Conservation (phyloP, 2,329 filamentous ascomycete genomes). For the Cylindrodendrum hubeiense region DNA sequence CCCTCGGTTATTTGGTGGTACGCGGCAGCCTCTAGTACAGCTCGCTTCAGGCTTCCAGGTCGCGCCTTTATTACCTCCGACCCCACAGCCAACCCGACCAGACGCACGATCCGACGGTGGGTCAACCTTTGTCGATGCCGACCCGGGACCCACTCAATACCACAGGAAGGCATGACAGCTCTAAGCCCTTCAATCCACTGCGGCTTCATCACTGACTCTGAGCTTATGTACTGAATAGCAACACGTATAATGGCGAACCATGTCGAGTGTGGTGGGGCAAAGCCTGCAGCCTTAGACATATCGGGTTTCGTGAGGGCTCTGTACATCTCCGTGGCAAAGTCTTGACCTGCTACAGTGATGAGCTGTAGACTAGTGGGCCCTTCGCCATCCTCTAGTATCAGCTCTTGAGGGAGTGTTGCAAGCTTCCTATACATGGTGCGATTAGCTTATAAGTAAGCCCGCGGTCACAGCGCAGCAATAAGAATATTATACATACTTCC, state of each 20-base stretch:
- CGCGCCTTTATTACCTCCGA: not conserved
- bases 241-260: constrained; percentile 1
- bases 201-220: not conserved
- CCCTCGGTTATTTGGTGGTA: not conserved
- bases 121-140: not conserved
- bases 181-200: constrained; percentile 4
- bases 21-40: constrained; percentile 1
- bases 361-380: no score
- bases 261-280: constrained; percentile 2
- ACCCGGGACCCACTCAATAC: constrained; percentile 7
- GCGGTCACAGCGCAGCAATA: not conserved
- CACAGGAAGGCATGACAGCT: not conserved
- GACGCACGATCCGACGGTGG: not conserved
- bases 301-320: not conserved
- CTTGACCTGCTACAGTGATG: not conserved
- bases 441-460: not conserved
- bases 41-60: not conserved
- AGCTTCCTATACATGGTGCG: not conserved
- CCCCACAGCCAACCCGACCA: not conserved
- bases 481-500: not conserved
- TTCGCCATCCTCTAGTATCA: no score
- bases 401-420: no score
- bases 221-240: constrained; percentile 2
- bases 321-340: constrained; percentile 8
- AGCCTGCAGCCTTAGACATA: not conserved